Evolutionary conservation across 2,329 filamentous ascomycete genomes (phyloP).

Genomic region (Cladorrhinum sp.): DNA sequence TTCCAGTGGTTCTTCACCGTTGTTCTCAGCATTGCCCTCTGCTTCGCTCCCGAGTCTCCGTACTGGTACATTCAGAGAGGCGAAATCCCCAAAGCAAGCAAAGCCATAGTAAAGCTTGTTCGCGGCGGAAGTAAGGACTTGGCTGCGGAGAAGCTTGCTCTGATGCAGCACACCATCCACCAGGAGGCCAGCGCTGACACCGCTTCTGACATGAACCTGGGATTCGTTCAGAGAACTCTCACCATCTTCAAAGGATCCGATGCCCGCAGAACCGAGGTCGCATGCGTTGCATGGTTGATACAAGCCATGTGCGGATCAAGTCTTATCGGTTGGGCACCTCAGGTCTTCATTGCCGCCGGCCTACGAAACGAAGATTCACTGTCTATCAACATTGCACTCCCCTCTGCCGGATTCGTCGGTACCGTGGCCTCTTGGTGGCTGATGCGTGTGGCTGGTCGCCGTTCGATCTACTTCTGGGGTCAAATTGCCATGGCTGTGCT

Average conservation of each 20-base stretch:
- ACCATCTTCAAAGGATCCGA: slow-evolving; percentile 54
- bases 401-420: slow-evolving; percentile 41
- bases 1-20: slow-evolving; percentile 22
- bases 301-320: slow-evolving; percentile 48
- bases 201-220: slow-evolving; percentile 7
- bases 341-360: slow-evolving; percentile 39
- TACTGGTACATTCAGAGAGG: slow-evolving; percentile 41
- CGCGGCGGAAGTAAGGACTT: slow-evolving; percentile 8
- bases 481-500: slow-evolving; percentile 40
- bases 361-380: slow-evolving; percentile 32
- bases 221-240: slow-evolving; percentile 42
- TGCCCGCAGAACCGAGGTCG: slow-evolving; percentile 52
- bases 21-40: slow-evolving; percentile 16
- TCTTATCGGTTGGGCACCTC: slow-evolving; percentile 43
- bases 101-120: slow-evolving; percentile 41
- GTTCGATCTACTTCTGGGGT: slow-evolving; percentile 37
- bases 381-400: slow-evolving; percentile 38
- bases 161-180: slow-evolving; percentile 50
- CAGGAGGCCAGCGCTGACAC: slow-evolving; percentile 17
- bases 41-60: slow-evolving; percentile 29
- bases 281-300: slow-evolving; percentile 47
- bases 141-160: slow-evolving; percentile 37
- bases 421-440: slow-evolving; percentile 45
- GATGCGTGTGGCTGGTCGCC: slow-evolving; percentile 30
- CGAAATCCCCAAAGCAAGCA: slow-evolving; percentile 11